Evolutionary conservation across 2,329 filamentous ascomycete species (phyloP).

Genomic region (Colletotrichum coccodes): DNA sequence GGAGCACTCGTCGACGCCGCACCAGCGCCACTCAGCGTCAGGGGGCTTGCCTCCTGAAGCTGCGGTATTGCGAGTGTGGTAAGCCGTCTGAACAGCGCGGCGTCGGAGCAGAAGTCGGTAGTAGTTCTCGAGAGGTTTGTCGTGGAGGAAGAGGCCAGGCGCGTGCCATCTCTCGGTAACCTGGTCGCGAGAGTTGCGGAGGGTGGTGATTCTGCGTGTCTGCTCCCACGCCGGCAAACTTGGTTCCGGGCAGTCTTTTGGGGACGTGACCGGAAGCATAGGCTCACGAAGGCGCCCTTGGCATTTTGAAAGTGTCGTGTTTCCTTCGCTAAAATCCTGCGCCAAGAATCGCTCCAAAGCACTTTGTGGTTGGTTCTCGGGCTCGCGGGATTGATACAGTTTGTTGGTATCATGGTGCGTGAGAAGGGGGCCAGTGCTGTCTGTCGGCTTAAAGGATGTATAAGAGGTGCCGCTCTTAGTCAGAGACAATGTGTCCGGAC

Average conservation of each 20-base stretch:
- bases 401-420: too few relatives aligned
- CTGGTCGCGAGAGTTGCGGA: background rate
- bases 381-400: too few relatives aligned
- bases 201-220: background rate
- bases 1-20: background rate
- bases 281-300: too few relatives aligned
- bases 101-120: background rate
- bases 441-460: too few relatives aligned
- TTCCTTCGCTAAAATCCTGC: background rate
- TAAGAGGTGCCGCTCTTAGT: too few relatives aligned
- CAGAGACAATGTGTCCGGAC: too few relatives aligned
- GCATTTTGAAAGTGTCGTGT: background rate
- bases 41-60: background rate
- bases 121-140: background rate
- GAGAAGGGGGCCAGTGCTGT: too few relatives aligned
- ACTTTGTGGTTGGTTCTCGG: background rate
- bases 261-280: background rate
- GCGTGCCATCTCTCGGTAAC: background rate
- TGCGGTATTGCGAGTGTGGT: background rate
- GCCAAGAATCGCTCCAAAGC: background rate
- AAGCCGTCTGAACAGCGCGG: background rate
- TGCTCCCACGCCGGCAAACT: background rate
- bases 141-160: background rate
- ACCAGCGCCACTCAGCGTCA: background rate
- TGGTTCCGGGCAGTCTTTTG: background rate